Base-by-base conservation (phyloP, 1,139 yeast genomes). In the Blastobotrys buckinghamii region DNA sequence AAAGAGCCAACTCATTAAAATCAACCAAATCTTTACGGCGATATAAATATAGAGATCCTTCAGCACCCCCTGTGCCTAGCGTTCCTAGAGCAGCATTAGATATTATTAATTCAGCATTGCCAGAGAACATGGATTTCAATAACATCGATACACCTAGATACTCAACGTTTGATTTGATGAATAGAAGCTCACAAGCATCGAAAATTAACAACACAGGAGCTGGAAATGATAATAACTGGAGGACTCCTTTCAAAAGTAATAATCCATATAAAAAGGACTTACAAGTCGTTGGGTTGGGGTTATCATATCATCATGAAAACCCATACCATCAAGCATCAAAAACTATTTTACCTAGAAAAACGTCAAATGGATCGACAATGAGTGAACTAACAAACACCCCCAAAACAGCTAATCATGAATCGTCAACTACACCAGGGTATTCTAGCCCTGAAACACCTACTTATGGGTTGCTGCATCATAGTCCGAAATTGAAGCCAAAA, bases 241-340 rank as follows among this genome's bases (percentile, higher is more conserved):
- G 15, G 19, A 13, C 15, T n/a, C 24, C 39, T 26, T 36, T 16
- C 2, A 26, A 19, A 13, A 3, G 6, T 2, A 36, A 36, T 27
- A 36, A 36, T 36, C 24, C 24, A 16, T 36, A 36, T 36, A 36
- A 36, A 19, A 36, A 19, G 24, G 26, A 15, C 12, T 20, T 17
- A n/a, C 42, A 19, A n/a, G 22, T 44, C 6, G 42, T 44, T 17
- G 47, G 47, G 24, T 24, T 44, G 20, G 47, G 47, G 17, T 22
- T 44, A 6, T 30, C 30, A 10, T 38, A 27, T 20, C 27, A 20
- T 12, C 33, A 43, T 19, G 38, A 35, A 12, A 17, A 17, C 24
- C 32, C 30, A 24, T 13, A 39, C 7, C 19, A 39, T 15, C 19
- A 22, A n/a, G 19, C 33, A 6, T 19, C 22, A 6, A 12, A 24